Evolutionary conservation across 257 asterid species (phyloP), one percentile per base, ranked within the genome.

Genomic region (Linderniella brevidens): DNA sequence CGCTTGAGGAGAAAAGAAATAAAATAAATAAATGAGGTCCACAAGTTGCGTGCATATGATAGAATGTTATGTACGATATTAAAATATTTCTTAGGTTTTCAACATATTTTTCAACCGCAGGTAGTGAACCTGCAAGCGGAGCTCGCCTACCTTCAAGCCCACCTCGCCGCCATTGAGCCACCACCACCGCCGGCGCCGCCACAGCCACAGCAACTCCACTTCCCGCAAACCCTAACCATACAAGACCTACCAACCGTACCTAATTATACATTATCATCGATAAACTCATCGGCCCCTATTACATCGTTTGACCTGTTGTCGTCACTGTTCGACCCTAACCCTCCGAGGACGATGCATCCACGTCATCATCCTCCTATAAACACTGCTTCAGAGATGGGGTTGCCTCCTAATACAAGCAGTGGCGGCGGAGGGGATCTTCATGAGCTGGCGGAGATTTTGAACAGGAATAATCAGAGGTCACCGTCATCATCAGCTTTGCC

Each of bases 41-140:
- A n/a, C n/a, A n/a, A n/a, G 6, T 25, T 6, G 32, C 32, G 32
- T 2, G 32, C 32, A 25, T 25, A n/a, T n/a, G n/a, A n/a, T n/a
- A n/a, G n/a, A n/a, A n/a, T n/a, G n/a, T n/a, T n/a, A n/a, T n/a
- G n/a, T n/a, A n/a, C 49, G 8, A 45, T 11, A 8, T 45, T 45
- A 11, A 45, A 0, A 45, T 13, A 13, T 14, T 19, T 46, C 35
- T 46, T 25, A 25, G 32, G 32, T 25, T 25, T 25, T 25, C 32
- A 25, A 2, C 32, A 25, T 46, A 10, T 46, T 43, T 43, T 43
- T 18, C 38, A 18, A 13, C 4, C 17, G 11, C 3, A 83, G 96
- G 96, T 86, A 50, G 86, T 77, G 63, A 86, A 64, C 54, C 70
- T 86, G 14, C 94, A 79, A 64, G 77, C 90, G 0, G 96, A 86